Conservation (phyloP, 495 filamentous ascomycete species). For the Daldinia caldariorum region DNA sequence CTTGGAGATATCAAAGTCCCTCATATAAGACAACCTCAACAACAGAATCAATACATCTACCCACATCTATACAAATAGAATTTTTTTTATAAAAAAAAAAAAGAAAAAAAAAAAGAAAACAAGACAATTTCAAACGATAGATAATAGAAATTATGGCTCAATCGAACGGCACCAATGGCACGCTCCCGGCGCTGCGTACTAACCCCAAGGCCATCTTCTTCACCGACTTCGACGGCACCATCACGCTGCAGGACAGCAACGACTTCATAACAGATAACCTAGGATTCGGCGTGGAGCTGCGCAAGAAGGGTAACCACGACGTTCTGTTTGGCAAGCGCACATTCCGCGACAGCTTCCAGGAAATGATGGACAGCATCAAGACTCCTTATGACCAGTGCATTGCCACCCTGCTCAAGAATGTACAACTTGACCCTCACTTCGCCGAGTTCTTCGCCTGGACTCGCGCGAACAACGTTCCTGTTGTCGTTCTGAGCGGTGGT, state of each 20-base stretch:
- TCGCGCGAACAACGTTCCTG: slow-evolving; percentile 81
- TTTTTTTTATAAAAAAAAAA: too few species aligned
- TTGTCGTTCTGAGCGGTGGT: slow-evolving; percentile 88
- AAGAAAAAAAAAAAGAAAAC: too few species aligned
- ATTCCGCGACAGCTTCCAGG: slow-evolving; percentile 86
- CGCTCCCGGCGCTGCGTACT: slow-evolving; percentile 67
- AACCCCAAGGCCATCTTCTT: slow-evolving; percentile 92
- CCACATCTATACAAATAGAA: not conserved
- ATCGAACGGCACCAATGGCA: slow-evolving; percentile 16
- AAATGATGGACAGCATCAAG: slow-evolving; percentile 85
- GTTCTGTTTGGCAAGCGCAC: slow-evolving; percentile 71
- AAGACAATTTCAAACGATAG: not conserved
- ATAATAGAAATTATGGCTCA: slow-evolving; percentile 31
- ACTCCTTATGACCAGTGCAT: slow-evolving; percentile 85
- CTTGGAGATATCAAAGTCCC: slow-evolving; percentile 6
- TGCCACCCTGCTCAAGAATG: slow-evolving; percentile 76
- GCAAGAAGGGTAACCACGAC: slow-evolving; percentile 73
- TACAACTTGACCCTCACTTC: slow-evolving; percentile 88
- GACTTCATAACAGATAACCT: slow-evolving; percentile 94
- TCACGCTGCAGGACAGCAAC: slow-evolving; percentile 92
- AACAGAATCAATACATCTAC: not conserved
- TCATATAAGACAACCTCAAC: not conserved
- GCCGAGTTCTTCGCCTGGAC: slow-evolving; percentile 86
- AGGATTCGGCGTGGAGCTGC: slow-evolving; percentile 76
- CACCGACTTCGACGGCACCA: slow-evolving; percentile 97